A percentile compares a stretch with the other conserved stretches of the same genome.
These are phyloP conservation scores for Neonectria ditissima DNA, from an alignment of 2,329 filamentous ascomycete genomes.

Conservation along the genomic window DNA sequence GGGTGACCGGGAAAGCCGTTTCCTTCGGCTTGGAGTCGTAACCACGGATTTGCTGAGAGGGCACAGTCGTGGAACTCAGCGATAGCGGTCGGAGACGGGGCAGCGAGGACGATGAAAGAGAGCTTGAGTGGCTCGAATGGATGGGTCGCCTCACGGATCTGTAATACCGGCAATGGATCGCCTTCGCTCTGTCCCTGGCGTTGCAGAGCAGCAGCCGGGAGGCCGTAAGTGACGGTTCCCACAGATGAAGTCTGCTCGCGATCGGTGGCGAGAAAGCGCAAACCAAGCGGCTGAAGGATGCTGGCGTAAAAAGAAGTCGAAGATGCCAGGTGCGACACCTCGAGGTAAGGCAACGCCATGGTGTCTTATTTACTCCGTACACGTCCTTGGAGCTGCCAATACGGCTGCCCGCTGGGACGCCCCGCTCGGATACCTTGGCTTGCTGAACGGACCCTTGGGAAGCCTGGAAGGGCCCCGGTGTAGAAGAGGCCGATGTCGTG, in stretches of 20 bases:
- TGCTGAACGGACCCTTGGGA: slow-evolving; percentile 30
- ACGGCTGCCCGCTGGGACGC: slow-evolving; percentile 39
- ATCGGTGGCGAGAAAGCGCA: slow-evolving; percentile 65
- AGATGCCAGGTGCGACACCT: slow-evolving; percentile 81
- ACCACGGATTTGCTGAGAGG: slow-evolving; percentile 69
- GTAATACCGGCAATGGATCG: slow-evolving; percentile 53
- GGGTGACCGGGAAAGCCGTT: slow-evolving; percentile 36
- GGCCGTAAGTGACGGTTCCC: slow-evolving; percentile 55
- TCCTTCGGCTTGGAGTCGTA: slow-evolving; percentile 50
- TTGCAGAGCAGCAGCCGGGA: slow-evolving; percentile 35
- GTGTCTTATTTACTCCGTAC: slow-evolving; percentile 33
- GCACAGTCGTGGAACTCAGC: slow-evolving; percentile 78
- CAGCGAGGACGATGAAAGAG: slow-evolving; percentile 73
- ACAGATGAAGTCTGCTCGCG: slow-evolving; percentile 51
- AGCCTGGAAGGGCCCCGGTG: slow-evolving; percentile 25
- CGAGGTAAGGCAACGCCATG: slow-evolving; percentile 62
- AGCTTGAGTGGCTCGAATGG: slow-evolving; percentile 55
- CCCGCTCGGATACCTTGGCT: slow-evolving; percentile 40
- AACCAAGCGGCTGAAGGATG: slow-evolving; percentile 80
- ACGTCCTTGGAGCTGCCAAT: slow-evolving; percentile 30
- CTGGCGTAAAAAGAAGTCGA: slow-evolving; percentile 88
- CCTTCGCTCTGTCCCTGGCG: slow-evolving; percentile 38
- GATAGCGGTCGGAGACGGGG: slow-evolving; percentile 73
- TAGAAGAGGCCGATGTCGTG: slow-evolving; percentile 21
- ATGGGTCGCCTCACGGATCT: slow-evolving; percentile 57